These are phyloP conservation scores for Calonectria henricotiae DNA, from an alignment of 2,329 filamentous ascomycete genomes.

Conservation along the genomic window DNA sequence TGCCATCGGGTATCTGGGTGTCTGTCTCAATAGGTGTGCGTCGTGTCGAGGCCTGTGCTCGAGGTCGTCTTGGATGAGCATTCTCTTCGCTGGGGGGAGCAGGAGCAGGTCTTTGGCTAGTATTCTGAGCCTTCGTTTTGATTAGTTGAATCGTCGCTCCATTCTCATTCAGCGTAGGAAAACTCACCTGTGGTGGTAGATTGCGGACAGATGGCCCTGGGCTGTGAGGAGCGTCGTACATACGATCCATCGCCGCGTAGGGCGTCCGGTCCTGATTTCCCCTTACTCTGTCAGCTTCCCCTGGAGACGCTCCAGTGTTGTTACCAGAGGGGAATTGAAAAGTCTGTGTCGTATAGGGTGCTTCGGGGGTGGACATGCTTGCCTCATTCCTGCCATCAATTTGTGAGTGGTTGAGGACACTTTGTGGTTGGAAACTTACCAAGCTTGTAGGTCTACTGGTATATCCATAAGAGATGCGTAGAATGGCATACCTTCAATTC, in stretches of 20 bases:
- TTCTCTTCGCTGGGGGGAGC: not conserved
- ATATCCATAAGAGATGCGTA: not conserved
- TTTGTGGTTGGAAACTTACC: conserved; percentile 5
- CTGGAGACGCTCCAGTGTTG: no score
- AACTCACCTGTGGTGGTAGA: not conserved
- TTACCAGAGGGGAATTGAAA: not conserved
- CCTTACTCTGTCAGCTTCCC: not conserved
- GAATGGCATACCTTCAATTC: not conserved
- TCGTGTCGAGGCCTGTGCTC: not conserved
- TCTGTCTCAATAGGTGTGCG: not conserved
- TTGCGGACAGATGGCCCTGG: not conserved
- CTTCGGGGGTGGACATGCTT: not conserved
- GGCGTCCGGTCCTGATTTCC: not conserved
- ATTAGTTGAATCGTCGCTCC: not conserved
- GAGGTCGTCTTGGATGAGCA: not conserved
- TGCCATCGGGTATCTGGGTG: not conserved
- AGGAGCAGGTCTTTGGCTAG: not conserved
- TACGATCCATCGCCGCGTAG: not conserved
- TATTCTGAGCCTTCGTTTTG: not conserved
- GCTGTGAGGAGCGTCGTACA: conserved; percentile 9
- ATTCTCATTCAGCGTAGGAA: not conserved
- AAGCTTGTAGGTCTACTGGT: not conserved
- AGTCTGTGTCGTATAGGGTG: not conserved
- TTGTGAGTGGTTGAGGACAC: not conserved
- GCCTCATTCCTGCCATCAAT: not conserved